These are phyloP conservation scores for Mallotus repandus DNA, from an alignment of 441 rosid species.

Conservation along the genomic window DNA sequence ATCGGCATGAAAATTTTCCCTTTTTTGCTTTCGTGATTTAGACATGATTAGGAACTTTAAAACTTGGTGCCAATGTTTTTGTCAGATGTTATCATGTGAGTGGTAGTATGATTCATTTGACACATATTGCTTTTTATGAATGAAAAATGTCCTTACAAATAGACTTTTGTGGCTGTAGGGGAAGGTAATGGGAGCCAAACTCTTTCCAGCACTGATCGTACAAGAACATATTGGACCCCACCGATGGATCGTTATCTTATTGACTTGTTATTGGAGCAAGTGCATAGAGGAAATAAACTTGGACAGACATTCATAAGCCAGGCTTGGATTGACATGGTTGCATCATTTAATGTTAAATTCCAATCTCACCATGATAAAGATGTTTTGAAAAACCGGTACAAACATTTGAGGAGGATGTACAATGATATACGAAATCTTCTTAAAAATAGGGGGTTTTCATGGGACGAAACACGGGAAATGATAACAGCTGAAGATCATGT, in stretches of 20 bases:
- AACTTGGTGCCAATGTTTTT: neutral
- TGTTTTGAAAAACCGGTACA: conserved; percentile 79
- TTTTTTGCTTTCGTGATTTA: neutral
- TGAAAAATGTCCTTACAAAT: conserved; percentile 13
- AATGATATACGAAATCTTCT: conserved; percentile 69
- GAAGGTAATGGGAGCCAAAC: conserved; percentile 42
- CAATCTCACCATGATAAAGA: conserved; percentile 66
- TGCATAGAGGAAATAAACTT: conserved; percentile 71
- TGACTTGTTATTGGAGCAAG: conserved; percentile 76
- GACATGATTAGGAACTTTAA: neutral
- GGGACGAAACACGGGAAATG: conserved; percentile 81
- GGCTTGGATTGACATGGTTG: conserved; percentile 76
- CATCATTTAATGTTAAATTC: conserved; percentile 62
- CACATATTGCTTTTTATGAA: conserved; percentile 16
- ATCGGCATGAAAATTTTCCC: neutral
- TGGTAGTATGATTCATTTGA: neutral
- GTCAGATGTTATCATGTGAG: conserved; percentile 14
- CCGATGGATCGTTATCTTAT: conserved; percentile 84
- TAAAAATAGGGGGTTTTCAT: conserved; percentile 65
- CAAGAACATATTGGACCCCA: conserved; percentile 87
- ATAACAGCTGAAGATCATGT: conserved; percentile 70
- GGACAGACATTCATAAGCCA: conserved; percentile 79
- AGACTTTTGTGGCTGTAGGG: conserved; percentile 32
- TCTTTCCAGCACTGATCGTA: conserved; percentile 48
- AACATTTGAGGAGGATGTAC: conserved; percentile 78